Base-by-base conservation (phyloP, 2,329 filamentous ascomycete genomes). In the Tolypocladium album region DNA sequence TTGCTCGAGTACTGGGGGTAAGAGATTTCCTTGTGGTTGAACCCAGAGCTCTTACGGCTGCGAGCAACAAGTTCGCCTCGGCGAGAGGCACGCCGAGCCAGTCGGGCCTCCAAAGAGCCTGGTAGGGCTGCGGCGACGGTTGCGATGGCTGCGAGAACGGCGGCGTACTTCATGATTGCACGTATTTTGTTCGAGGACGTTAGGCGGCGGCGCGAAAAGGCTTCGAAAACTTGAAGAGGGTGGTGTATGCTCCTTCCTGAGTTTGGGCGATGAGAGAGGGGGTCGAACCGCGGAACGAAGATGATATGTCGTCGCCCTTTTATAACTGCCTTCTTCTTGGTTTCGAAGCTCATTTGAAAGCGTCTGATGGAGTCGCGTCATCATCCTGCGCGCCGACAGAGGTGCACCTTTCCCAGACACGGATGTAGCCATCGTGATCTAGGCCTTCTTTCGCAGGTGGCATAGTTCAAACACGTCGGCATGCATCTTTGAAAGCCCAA, bases 1-100 rank as follows among this genome's bases (percentile, higher is more conserved):
- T 70, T 70, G 59, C 58, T 59, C 3, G 67, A 68, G 61, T 66
- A 68, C 39, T 68, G 58, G 34, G 61, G 63, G 40, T 65, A 60
- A n/a, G 60, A 40, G 15, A 55, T 40, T n/a, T 65, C 52, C 22
- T 62, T 63, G 38, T 55, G 50, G 58, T 63, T 65, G 27, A 66
- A 64, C 15, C 60, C 27, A 22, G 66, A 67, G 61, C 27, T 34
- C 47, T 34, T 52, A 17, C 24, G 47, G 3, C 17, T 11, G 27
- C 15, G 47, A 17, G 56, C 57, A 17, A 40, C 31, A 15, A 38
- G 56, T 34, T 57, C 43, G 27, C 40, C 20, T 0, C 61, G 60
- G 17, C 57, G 61, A 17, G 43, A 5, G 2, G n/a, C 31, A 17
- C 57, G 39, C 12, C 55, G 40, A 24, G 56, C 57, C n/a, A 56